Conservation (phyloP, 108 stramenopile species). For the Cyclotella sp. region DNA sequence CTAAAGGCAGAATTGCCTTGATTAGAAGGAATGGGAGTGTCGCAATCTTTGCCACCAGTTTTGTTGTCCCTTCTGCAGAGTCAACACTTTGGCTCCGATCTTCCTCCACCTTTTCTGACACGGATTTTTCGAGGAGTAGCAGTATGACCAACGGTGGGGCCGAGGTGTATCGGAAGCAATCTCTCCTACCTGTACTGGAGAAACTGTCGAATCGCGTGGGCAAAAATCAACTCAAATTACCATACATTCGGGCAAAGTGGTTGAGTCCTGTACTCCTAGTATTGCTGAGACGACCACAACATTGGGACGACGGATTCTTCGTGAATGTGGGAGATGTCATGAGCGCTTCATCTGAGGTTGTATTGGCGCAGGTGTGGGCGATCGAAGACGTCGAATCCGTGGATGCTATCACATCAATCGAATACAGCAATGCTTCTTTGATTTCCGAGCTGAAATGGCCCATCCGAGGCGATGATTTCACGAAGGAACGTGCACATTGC, state of each 20-base stretch:
- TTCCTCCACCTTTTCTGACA: neutral
- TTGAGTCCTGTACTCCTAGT: constrained; percentile 26
- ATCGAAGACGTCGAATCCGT: constrained; percentile 15
- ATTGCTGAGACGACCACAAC: constrained; percentile 42
- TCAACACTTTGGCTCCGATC: neutral
- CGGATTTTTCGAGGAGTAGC: constrained; percentile 13
- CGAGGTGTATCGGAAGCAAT: neutral
- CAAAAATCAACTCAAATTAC: constrained; percentile 8
- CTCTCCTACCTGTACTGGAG: constrained; percentile 16
- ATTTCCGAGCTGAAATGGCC: constrained; percentile 46
- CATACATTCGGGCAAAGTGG: constrained; percentile 47
- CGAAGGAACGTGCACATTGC: constrained; percentile 28
- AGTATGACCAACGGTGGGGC: neutral
- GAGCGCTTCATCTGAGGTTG: constrained; percentile 17
- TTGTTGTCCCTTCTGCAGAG: constrained; percentile 3
- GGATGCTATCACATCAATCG: neutral
- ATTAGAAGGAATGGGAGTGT: constrained; percentile 43
- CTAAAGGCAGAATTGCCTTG: constrained; percentile 35
- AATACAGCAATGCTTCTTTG: neutral
- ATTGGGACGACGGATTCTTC: constrained; percentile 26
- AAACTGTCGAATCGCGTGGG: constrained; percentile 2
- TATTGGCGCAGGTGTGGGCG: constrained; percentile 47
- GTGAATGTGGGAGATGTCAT: neutral
- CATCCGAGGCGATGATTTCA: constrained; percentile 20
- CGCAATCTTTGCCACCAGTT: constrained; percentile 27